Evolutionary conservation across 169 alveolate species (phyloP).

Genomic region (Plasmodium fragile): DNA sequence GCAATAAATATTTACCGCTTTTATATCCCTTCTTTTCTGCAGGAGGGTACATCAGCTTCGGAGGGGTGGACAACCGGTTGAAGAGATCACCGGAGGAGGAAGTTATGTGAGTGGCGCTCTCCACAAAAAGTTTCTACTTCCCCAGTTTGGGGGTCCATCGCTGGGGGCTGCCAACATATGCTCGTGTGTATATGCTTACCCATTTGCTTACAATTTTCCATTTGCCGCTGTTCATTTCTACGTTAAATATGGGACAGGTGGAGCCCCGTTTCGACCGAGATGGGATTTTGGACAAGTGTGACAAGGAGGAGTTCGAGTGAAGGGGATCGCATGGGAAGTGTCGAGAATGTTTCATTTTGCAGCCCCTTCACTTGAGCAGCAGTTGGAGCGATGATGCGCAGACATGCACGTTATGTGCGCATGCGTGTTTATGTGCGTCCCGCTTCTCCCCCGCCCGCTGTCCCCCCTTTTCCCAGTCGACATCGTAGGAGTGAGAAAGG

Average conservation of each 20-base stretch:
- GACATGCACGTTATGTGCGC: background rate
- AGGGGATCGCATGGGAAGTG: background rate
- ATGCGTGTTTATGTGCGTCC: background rate
- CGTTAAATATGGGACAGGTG: background rate
- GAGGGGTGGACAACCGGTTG: constrained; percentile 82
- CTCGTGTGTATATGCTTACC: background rate
- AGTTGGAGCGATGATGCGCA: background rate
- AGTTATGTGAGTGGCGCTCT: constrained; percentile 25
- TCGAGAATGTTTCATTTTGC: background rate
- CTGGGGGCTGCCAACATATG: background rate
- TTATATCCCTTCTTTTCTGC: background rate
- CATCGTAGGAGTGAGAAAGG: constrained; percentile 55
- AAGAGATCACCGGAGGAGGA: constrained; percentile 82
- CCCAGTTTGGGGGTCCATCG: constrained; percentile 24
- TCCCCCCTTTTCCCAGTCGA: constrained; percentile 4
- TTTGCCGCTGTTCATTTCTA: background rate
- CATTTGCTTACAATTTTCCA: background rate
- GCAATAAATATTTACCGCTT: background rate
- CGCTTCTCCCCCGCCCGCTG: background rate
- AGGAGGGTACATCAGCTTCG: constrained; percentile 85
- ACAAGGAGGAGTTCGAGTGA: background rate
- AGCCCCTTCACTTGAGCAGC: background rate
- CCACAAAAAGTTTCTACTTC: background rate
- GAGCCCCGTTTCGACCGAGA: constrained; percentile 74
- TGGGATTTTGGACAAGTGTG: constrained; percentile 77